These are phyloP conservation scores for Sporothrix curviconia DNA, from an alignment of 2,329 filamentous ascomycete species.

Conservation along the genomic window DNA sequence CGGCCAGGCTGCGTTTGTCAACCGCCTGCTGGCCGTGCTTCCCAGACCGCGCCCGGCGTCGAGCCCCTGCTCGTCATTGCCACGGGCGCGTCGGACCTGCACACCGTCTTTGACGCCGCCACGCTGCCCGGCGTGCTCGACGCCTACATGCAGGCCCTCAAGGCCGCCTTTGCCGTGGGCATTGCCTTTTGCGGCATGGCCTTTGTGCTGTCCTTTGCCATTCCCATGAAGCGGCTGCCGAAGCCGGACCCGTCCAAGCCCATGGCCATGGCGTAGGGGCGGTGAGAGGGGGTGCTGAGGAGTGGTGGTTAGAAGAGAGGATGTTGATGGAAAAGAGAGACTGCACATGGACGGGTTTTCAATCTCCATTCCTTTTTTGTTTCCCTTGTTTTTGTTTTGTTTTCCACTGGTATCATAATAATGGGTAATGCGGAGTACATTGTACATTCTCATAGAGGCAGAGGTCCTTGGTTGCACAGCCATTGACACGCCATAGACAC, in stretches of 20 bases:
- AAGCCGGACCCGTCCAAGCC: neutral
- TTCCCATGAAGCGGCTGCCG: neutral
- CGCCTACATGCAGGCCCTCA: conserved; percentile 47
- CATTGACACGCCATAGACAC: no score
- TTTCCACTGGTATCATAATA: no score
- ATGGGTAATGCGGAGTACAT: no score
- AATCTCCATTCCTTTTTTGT: no score
- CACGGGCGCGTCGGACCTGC: conserved; percentile 43
- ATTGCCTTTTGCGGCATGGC: neutral
- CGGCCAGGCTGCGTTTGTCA: conserved; percentile 12
- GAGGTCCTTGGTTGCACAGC: no score
- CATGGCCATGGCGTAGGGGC: neutral
- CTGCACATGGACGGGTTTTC: no score
- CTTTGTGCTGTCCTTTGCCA: neutral
- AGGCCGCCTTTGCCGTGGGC: conserved; percentile 21
- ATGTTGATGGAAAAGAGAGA: no score
- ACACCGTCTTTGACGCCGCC: conserved; percentile 36
- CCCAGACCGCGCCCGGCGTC: conserved; percentile 20
- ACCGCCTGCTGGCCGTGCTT: conserved; percentile 18
- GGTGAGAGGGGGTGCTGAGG: neutral
- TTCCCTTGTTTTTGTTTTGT: no score
- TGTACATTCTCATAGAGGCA: no score
- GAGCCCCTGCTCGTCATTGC: conserved; percentile 22
- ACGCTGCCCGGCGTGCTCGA: conserved; percentile 42
- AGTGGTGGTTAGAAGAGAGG: no score